These are phyloP conservation scores for Eutrema heterophyllum DNA, from an alignment of 345 rosid genomes.

Conservation along the genomic window DNA sequence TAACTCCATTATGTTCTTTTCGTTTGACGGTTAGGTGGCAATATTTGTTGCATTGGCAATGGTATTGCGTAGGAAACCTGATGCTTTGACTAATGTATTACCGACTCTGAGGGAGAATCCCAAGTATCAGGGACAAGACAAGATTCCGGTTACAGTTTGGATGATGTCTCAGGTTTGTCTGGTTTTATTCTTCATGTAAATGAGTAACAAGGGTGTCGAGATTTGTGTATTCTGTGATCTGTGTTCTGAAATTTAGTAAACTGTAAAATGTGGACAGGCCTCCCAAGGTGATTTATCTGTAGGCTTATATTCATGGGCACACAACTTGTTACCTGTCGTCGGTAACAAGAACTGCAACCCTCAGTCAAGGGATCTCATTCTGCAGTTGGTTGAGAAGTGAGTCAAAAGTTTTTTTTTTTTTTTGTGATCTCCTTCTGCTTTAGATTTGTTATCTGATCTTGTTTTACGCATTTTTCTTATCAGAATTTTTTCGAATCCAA, in stretches of 20 bases:
- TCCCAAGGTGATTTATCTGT: conserved; percentile 65
- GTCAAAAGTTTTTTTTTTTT: not conserved
- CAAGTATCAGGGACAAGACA: conserved; percentile 79
- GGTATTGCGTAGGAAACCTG: conserved; percentile 74
- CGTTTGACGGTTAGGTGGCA: conserved; percentile 46
- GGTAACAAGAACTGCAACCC: conserved; percentile 53
- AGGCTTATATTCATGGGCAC: conserved; percentile 60
- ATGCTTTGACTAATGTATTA: conserved; percentile 49
- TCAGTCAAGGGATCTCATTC: conserved; percentile 64
- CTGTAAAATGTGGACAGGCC: conserved; percentile 38
- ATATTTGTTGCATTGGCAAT: conserved; percentile 70
- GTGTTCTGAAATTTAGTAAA: not conserved
- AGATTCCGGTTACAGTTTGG: conserved; percentile 65
- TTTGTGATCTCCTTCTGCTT: not conserved
- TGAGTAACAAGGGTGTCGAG: not conserved
- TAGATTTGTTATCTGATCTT: not conserved
- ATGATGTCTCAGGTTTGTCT: conserved; percentile 61
- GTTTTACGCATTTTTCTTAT: not conserved
- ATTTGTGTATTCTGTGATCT: not conserved
- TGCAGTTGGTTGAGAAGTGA: conserved; percentile 57
- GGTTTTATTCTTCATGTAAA: not conserved
- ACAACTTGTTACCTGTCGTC: conserved; percentile 49
- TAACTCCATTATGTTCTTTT: not conserved
- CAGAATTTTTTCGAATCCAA: conserved; percentile 60
- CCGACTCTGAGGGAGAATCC: conserved; percentile 53